Evolutionary conservation across 208 protist species (phyloP).

Genomic region (Trypanosomatidae sp.): DNA sequence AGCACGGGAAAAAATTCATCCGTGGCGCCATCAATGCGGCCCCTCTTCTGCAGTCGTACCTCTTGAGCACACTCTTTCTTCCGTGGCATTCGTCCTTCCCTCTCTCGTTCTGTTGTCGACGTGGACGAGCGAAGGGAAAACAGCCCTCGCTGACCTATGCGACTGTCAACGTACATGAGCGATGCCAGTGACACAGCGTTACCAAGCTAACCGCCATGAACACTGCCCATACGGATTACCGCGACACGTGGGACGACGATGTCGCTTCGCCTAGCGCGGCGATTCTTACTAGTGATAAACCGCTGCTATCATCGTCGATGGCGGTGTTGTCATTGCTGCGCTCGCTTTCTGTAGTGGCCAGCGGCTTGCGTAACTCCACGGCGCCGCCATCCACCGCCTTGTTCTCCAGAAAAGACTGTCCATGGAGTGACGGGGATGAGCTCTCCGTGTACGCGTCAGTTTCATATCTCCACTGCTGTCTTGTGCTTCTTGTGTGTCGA

Average conservation of each 20-base stretch:
- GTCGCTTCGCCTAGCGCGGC: neutral
- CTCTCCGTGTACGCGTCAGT: neutral
- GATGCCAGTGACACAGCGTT: neutral
- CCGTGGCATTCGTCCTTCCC: neutral
- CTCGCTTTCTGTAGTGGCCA: neutral
- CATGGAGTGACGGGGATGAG: neutral
- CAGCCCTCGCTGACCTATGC: neutral
- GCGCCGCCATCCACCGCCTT: neutral
- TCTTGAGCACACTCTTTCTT: too few relatives aligned
- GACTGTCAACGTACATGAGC: neutral
- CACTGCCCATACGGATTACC: neutral
- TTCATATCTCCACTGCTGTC: constrained; percentile 1
- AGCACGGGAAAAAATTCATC: too few relatives aligned
- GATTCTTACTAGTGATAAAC: neutral
- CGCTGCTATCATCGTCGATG: neutral
- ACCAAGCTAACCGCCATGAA: neutral
- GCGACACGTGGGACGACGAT: neutral
- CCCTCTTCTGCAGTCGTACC: neutral
- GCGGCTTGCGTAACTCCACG: neutral
- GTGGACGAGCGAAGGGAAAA: neutral
- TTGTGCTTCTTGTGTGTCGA: constrained; percentile 7
- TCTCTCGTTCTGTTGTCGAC: neutral
- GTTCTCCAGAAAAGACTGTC: neutral
- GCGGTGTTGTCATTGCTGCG: neutral
- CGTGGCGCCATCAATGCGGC: neutral